phyloP scores from a whole-genome alignment of 2,329 filamentous ascomycete genomes.

The Monilinia aucupariae region DNA sequence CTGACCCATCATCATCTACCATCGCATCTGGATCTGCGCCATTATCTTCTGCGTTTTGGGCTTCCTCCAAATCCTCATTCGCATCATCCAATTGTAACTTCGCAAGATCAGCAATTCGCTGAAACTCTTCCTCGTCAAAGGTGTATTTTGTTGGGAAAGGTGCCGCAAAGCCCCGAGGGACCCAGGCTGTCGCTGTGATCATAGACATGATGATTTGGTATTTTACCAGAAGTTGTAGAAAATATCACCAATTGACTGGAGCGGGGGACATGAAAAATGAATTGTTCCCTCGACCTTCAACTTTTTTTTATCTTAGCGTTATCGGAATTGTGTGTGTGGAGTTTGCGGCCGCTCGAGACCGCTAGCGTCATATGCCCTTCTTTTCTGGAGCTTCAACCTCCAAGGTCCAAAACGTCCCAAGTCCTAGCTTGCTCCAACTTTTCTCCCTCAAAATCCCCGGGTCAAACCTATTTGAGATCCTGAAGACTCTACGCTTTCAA shows the following conservation, averaged over 20 bases:
- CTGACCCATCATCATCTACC: constrained; percentile 37
- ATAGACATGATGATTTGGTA: constrained; percentile 38
- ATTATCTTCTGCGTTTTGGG: constrained; percentile 34
- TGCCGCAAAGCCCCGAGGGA: constrained; percentile 53
- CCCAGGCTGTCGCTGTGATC: constrained; percentile 56
- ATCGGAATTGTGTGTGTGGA: not conserved
- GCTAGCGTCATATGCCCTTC: not conserved
- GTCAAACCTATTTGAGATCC: not conserved
- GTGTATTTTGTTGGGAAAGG: constrained; percentile 54
- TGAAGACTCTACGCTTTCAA: not conserved
- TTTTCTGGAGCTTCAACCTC: not conserved
- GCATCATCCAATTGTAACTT: constrained; percentile 75
- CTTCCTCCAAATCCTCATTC: constrained; percentile 71
- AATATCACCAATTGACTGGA: constrained; percentile 1
- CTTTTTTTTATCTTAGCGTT: constrained; percentile 17
- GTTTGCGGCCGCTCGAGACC: constrained; percentile 11
- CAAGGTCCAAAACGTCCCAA: not conserved
- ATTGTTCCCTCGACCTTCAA: constrained; percentile 6
- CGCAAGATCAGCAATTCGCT: constrained; percentile 53
- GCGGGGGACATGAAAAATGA: constrained; percentile 14
- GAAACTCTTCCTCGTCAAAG: constrained; percentile 54
- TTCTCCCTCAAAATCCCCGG: not conserved
- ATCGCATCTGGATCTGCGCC: constrained; percentile 36
- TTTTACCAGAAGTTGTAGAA: not conserved
- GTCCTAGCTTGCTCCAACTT: not conserved